phyloP scores from a whole-genome alignment of 23 red algal species.

The Gracilaria gracilis region DNA sequence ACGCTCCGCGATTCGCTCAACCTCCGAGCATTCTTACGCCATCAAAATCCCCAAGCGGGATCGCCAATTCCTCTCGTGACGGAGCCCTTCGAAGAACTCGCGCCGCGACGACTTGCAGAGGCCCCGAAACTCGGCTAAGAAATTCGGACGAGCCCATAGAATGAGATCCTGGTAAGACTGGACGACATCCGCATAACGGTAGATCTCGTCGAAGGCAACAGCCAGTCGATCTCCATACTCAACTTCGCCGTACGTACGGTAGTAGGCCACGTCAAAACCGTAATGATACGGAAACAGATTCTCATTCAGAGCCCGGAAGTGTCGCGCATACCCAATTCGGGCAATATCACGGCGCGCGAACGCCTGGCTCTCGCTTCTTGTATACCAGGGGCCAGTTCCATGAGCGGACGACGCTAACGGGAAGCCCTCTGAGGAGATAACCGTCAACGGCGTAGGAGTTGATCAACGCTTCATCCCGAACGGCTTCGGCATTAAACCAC shows the following conservation, averaged over 20 bases:
- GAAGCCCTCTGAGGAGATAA: not conserved
- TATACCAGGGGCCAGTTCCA: not conserved
- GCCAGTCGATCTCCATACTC: slow-evolving; percentile 9
- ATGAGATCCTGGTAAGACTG: not conserved
- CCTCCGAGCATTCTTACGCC: not conserved
- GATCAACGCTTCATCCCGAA: not conserved
- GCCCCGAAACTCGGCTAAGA: slow-evolving; percentile 21
- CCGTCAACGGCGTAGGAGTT: not conserved
- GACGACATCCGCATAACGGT: not conserved
- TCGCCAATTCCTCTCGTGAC: not conserved
- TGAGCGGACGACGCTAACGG: not conserved
- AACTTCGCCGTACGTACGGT: slow-evolving; percentile 9
- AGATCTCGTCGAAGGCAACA: not conserved
- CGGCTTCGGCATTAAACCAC: not conserved
- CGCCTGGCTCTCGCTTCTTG: not conserved
- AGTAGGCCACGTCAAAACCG: not conserved
- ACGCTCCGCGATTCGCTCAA: not conserved
- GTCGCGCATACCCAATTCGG: not conserved
- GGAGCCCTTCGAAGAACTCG: not conserved
- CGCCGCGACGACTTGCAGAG: not conserved
- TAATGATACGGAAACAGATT: not conserved
- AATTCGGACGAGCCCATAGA: not conserved
- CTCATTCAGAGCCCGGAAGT: not conserved
- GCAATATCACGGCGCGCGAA: not conserved
- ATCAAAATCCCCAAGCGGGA: slow-evolving; percentile 20